These are phyloP conservation scores for Helichrysum umbraculigerum DNA, from an alignment of 129 eudicot species.

Conservation along the genomic window DNA sequence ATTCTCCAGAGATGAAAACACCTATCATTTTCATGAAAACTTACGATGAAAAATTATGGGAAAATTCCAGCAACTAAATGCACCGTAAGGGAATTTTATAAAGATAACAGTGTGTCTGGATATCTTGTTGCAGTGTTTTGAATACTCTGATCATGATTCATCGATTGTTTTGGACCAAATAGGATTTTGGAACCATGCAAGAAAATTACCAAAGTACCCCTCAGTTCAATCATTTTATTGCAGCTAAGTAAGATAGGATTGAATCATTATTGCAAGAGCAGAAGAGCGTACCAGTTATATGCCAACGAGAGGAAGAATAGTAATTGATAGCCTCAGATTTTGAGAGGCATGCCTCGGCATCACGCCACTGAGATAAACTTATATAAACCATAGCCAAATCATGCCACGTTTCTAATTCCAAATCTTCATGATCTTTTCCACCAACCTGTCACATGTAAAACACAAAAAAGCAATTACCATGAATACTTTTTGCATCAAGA, in stretches of 20 bases:
- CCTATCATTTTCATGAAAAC: not conserved
- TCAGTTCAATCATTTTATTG: not conserved
- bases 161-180: not conserved
- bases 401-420: constrained; percentile 88
- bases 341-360: constrained; percentile 74
- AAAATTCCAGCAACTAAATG: too few relatives aligned
- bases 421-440: constrained; percentile 33
- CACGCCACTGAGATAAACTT: constrained; percentile 68
- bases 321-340: constrained; percentile 59
- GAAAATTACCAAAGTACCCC: not conserved
- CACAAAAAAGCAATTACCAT: not conserved
- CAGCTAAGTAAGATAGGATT: not conserved
- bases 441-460: constrained; percentile 42
- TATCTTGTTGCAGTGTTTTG: not conserved
- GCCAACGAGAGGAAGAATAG: constrained; percentile 76
- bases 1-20: not conserved
- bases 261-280: not conserved
- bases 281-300: constrained; percentile 52
- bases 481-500: constrained; percentile 14
- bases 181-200: not conserved
- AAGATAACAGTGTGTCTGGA: too few relatives aligned
- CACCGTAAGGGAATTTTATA: too few relatives aligned
- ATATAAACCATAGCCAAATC: constrained; percentile 77
- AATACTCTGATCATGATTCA: not conserved
- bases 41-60: not conserved